Evolutionary conservation across 352 stramenopile species (phyloP).

Genomic region (Globisporangium takayamanum): DNA sequence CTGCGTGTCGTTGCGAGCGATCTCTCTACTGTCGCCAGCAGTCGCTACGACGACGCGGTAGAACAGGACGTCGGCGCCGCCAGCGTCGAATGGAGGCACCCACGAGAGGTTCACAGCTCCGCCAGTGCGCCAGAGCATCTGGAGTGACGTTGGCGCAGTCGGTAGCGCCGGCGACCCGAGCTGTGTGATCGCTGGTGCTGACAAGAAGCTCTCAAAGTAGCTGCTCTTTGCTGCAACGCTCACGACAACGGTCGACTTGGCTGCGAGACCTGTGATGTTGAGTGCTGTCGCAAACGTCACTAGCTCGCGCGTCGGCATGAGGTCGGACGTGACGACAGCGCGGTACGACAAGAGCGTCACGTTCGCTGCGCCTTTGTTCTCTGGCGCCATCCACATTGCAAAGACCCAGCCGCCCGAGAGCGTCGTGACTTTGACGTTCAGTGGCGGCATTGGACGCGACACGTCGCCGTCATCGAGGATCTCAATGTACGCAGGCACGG

Average conservation of each 20-base stretch:
- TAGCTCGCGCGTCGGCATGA: constrained; percentile 10
- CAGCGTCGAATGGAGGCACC: constrained; percentile 31
- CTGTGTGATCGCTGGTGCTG: constrained; percentile 9
- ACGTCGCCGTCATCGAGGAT: constrained; percentile 50
- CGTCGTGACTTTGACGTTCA: constrained; percentile 7
- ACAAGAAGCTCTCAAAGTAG: constrained; percentile 15
- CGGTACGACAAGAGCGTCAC: constrained; percentile 24
- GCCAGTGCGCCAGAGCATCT: constrained; percentile 27
- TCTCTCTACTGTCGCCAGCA: not conserved
- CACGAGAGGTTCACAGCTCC: constrained; percentile 40
- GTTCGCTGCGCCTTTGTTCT: constrained; percentile 26
- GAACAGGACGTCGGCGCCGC: constrained; percentile 23
- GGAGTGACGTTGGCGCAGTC: constrained; percentile 16
- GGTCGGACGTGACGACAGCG: constrained; percentile 16
- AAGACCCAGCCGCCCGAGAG: constrained; percentile 26
- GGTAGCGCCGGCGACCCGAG: constrained; percentile 25
- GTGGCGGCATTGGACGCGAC: constrained; percentile 25
- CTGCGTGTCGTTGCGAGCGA: constrained; percentile 8
- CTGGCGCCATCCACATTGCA: constrained; percentile 25
- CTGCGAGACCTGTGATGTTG: constrained; percentile 19
- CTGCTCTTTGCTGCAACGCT: constrained; percentile 24
- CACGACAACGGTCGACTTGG: constrained; percentile 25
- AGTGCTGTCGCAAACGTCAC: constrained; percentile 12
- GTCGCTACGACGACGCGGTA: constrained; percentile 28
- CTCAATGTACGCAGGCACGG: constrained; percentile 16